These are phyloP conservation scores for Berberis vulgaris DNA, from an alignment of 164 flowering plant genomes.

Conservation along the genomic window DNA sequence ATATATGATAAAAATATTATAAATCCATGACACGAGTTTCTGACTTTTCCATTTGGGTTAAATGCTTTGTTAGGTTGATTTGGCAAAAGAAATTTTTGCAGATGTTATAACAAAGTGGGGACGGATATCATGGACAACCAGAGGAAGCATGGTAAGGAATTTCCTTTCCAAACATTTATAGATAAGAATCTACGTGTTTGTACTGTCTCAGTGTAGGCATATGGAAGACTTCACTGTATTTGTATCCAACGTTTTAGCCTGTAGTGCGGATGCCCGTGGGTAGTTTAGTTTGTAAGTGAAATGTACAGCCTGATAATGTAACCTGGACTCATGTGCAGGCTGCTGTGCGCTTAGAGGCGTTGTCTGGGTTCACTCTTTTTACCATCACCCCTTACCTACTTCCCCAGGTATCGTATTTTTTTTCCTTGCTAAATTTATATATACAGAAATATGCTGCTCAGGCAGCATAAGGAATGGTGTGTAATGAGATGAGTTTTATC, in stretches of 20 bases:
- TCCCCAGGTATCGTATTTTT: constrained; percentile 39
- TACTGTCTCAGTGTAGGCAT: too few species aligned
- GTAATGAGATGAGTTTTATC: too few species aligned
- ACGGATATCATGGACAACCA: constrained; percentile 49
- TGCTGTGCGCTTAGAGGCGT: constrained; percentile 58
- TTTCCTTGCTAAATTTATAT: too few species aligned
- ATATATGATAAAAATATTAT: too few species aligned
- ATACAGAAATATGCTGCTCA: too few species aligned
- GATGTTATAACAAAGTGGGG: constrained; percentile 36
- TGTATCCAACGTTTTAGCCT: too few species aligned
- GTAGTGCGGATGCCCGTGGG: too few species aligned
- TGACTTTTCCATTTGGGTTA: neutral
- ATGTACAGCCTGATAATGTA: neutral
- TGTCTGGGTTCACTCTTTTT: constrained; percentile 41
- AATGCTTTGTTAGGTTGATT: constrained; percentile 38
- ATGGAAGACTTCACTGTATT: too few species aligned
- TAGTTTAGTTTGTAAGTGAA: neutral
- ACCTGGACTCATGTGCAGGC: constrained; percentile 33
- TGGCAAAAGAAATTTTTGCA: constrained; percentile 37
- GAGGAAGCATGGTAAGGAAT: constrained; percentile 55
- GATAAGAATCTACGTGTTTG: neutral
- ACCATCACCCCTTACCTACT: constrained; percentile 47
- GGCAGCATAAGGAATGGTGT: too few species aligned
- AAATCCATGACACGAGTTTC: neutral
- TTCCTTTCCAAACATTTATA: neutral